phyloP scores from a whole-genome alignment of 352 stramenopile species.

The Globisporangium viniferum region DNA sequence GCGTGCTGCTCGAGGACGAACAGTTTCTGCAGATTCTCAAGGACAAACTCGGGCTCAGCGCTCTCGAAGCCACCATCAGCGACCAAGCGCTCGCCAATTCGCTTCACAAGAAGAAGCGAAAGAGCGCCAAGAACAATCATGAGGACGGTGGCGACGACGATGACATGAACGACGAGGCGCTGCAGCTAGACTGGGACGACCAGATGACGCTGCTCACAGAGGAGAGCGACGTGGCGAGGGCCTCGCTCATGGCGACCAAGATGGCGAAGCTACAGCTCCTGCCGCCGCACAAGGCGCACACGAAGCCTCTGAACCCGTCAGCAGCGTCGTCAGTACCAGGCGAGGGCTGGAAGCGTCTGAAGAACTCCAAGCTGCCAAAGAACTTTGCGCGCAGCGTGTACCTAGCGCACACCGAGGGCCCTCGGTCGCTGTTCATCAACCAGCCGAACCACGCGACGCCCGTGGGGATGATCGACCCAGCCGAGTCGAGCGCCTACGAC shows the following conservation, averaged over 20 bases:
- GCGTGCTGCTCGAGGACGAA: slow-evolving; percentile 49
- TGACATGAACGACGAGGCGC: slow-evolving; percentile 25
- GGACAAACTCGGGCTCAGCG: slow-evolving; percentile 52
- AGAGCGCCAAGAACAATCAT: not conserved
- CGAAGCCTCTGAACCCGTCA: slow-evolving; percentile 17
- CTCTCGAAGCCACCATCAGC: slow-evolving; percentile 8
- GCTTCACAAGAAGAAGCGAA: slow-evolving; percentile 3
- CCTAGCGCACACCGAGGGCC: slow-evolving; percentile 42
- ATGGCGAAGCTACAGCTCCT: slow-evolving; percentile 60
- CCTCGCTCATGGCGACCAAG: slow-evolving; percentile 46
- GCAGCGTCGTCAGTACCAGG: slow-evolving; percentile 10
- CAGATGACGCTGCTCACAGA: slow-evolving; percentile 41
- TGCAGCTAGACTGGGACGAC: slow-evolving; percentile 42
- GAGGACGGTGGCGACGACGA: slow-evolving; percentile 16
- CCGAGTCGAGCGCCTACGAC: slow-evolving; percentile 57
- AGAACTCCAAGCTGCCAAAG: slow-evolving; percentile 42
- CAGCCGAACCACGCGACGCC: slow-evolving; percentile 60
- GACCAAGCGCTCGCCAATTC: slow-evolving; percentile 1
- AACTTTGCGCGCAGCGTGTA: slow-evolving; percentile 70
- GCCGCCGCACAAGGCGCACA: slow-evolving; percentile 17
- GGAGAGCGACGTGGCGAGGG: slow-evolving; percentile 47
- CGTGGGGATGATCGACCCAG: slow-evolving; percentile 68
- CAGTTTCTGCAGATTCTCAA: slow-evolving; percentile 57
- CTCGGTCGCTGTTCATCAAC: slow-evolving; percentile 61
- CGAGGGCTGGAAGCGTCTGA: slow-evolving; percentile 76